Evolutionary conservation across 129 eudicot species (phyloP).

Genomic region (Gnaphalium uliginosum): DNA sequence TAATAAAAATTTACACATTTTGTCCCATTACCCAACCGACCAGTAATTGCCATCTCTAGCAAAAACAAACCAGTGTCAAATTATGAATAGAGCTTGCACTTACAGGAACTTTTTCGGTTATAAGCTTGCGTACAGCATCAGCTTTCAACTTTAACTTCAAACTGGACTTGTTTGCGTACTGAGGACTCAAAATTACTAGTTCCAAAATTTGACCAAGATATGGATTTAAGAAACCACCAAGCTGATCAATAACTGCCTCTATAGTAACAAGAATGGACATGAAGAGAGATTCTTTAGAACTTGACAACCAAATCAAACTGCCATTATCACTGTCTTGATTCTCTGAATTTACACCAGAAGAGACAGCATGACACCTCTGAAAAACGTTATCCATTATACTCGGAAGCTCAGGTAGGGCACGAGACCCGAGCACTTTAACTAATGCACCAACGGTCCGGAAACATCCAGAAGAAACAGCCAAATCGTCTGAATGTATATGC

Average conservation of each 20-base stretch:
- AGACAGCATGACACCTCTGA: conserved; percentile 39
- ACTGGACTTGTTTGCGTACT: conserved; percentile 40
- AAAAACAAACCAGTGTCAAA: neutral
- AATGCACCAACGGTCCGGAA: conserved; percentile 81
- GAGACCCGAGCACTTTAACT: conserved; percentile 75
- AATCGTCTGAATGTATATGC: conserved; percentile 55
- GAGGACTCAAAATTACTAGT: conserved; percentile 64
- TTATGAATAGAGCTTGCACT: conserved; percentile 29
- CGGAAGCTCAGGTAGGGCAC: conserved; percentile 84
- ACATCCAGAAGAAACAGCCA: conserved; percentile 57
- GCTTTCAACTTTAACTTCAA: conserved; percentile 66
- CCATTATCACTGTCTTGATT: conserved; percentile 15
- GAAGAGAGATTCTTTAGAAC: conserved; percentile 47
- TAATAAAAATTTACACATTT: neutral
- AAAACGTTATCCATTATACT: conserved; percentile 65
- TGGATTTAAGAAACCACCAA: conserved; percentile 87
- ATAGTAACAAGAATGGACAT: conserved; percentile 59
- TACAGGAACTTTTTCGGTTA: conserved; percentile 75
- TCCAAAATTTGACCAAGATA: conserved; percentile 67
- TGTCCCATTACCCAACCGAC: neutral
- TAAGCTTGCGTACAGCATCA: conserved; percentile 62
- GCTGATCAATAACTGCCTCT: conserved; percentile 76
- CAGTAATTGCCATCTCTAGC: neutral
- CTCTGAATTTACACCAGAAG: conserved; percentile 29
- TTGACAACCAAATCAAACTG: conserved; percentile 21